Base-by-base conservation (phyloP, 1,284 basidiomycete species). In the Irpex sp. region DNA sequence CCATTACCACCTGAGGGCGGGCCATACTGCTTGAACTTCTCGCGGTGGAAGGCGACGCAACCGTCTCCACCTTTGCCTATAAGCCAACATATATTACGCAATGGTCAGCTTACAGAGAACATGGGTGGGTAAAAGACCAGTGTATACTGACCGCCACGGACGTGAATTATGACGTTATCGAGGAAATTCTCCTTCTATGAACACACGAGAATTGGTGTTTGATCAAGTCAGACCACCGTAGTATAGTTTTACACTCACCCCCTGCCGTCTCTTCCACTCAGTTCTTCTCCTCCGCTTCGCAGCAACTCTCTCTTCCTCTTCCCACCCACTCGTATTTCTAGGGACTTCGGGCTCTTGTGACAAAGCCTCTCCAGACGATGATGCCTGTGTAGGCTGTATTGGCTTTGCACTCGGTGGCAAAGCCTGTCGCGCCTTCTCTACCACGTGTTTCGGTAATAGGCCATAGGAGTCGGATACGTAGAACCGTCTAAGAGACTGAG, bases 1-100 rank as follows among this genome's bases (percentile, higher is more conserved):
- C 96, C 95, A 66, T 92, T 91, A 0, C 95, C 95, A 1, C 95
- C 95, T 8, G 92, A 93, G 0, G 95, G 93, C 0, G 93, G 93
- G 0, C 94, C 94, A 65, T 87, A 85, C 0, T 88, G 84, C 64
- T 85, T 85, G 76, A 83, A 92, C 71, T 90, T 92, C 77, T 92
- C 90, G 63, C 89, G 87, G 69, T 92, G 87, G 68, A 95, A 94
- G 2, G 92, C 91, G 13, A 89, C 89, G 65, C 92, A 92, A 17
- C 94, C 93, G 60, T 93, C 80, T 0, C 94, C 92, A 21, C 94
- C 95, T 71, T 83, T 88, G 54, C 92, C 92, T 94, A 68, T 26
- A 26, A 3, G 4, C 26, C 26, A 26, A 3, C 4, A 3, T 26
- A 3, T 26, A 26, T 26, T 4, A 26, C 4, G 3, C 26, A 26